Evolutionary conservation across 192 early-diverging fungal species (phyloP), one percentile per base, ranked within the genome.

Genomic region (Coemansia sp.): DNA sequence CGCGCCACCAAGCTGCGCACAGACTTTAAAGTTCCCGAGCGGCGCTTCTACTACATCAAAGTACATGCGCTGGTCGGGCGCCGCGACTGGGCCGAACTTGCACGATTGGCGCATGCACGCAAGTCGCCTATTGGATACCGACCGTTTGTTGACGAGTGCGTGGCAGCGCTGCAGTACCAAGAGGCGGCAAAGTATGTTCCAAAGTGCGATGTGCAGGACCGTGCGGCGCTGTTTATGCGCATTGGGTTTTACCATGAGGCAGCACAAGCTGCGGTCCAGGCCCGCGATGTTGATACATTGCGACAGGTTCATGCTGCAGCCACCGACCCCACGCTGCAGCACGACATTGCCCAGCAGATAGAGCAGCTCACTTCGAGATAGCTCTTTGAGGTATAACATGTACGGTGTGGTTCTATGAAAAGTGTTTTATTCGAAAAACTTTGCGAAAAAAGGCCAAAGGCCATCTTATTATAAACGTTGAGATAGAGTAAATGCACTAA

Each of bases 11-110:
- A 95, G 69, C 58, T 98, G 2, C 86, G 87, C 25, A 83, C 70
- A 1, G 96, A 98, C 15, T 92, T 96, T 67, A 90, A 90, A 65
- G 84, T 98, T 10, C 88, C 95, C 1, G 95, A 97, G 35, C 89
- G 74, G 48, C 51, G 92, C 39, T 97, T 91, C 69, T 93, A 89
- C 87, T 94, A 94, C 94, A 85, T 98, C 43, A 94, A 92, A 60
- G 65, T 96, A 11, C 89, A 85, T 5, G 91, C 92, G 0, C 74
- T 98, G 6, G 92, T 96, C 0, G 76, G 86, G 64, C 82, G 87
- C 7, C 76, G 90, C 14, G 91, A 96, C 60, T 98, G 92, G 93
- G 88, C 90, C 4, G 90, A 91, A 29, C 78, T 98, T 54, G 93
- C 95, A 17, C 92, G 90, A 29, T 57, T 93, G 14, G 81, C 91